Base-by-base conservation (phyloP, 306 rosid genomes). In the Senna siamea region DNA sequence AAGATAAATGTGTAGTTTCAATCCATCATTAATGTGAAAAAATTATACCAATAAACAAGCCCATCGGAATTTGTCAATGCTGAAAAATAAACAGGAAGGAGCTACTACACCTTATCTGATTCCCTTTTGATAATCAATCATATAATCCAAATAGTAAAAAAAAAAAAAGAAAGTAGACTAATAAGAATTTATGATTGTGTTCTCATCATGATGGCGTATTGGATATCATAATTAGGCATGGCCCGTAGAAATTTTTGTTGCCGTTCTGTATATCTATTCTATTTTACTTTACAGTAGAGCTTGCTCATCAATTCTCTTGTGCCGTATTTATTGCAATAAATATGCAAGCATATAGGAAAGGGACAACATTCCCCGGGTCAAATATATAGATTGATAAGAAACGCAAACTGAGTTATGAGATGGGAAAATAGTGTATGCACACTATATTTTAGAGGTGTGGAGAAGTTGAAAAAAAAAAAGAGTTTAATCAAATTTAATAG, bases 191-290 rank as follows among this genome's bases (percentile, higher is more conserved):
- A 76, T 52, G 69, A 59, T 19, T 52, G 67, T 17, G 20, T 69
- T 54, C 17, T 64, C 73, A 66, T 32, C 20, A 82, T 81, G 72
- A 83, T 73, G 76, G 28, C 52, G 8, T 67, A 70, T 72, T 66
- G 75, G 65, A 73, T 46, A 61, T 48, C 71, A 86, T 80, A 40
- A 78, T 86, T 78, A 72, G 55, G 75, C 51, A 78, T 82, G 90
- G 87, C 75, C 86, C 85, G 71, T 69, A 28, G 76, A 79, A 79
- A 69, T 55, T 62, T 58, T 59, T 51, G 73, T 66, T 63, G 66
- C 76, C 63, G 59, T 69, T 59, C 22, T 64, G 65, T 72, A 59
- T 79, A 75, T 76, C 56, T 35, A 37, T 37, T 62, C 19, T 55
- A 40, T 64, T 55, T 72, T 81, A 66, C 63, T 79, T 63, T 63